Percentiles rank a stretch among this genome's conserved stretches.
phyloP scores from a whole-genome alignment of 139 green algal species.

The Micromonas commoda region DNA sequence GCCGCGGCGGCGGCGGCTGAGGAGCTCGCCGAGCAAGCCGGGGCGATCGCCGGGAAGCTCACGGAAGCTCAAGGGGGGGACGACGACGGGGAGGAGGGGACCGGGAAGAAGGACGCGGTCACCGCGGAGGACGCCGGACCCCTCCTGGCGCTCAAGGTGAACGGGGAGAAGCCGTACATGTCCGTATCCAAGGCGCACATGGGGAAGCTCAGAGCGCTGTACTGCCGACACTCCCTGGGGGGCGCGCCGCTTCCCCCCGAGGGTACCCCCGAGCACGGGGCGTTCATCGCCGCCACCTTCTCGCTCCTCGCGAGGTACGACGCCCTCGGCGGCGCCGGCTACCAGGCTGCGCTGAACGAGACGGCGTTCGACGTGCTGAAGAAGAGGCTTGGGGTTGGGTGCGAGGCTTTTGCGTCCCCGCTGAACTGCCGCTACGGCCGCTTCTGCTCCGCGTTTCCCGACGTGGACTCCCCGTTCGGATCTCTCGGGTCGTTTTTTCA shows the following conservation, averaged over 20 bases:
- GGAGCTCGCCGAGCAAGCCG: background rate
- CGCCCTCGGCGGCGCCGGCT: constrained; percentile 10
- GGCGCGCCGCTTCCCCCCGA: background rate
- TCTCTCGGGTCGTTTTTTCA: constrained; percentile 27
- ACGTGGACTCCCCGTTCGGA: constrained; percentile 30
- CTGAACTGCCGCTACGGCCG: constrained; percentile 17
- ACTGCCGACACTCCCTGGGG: background rate
- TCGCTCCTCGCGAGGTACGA: background rate
- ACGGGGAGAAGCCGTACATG: constrained; percentile 1
- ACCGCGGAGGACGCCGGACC: background rate
- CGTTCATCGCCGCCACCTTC: background rate
- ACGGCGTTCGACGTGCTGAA: constrained; percentile 23
- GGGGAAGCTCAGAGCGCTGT: constrained; percentile 4
- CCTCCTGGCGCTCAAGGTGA: background rate
- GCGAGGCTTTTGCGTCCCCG: constrained; percentile 29
- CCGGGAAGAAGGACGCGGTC: background rate
- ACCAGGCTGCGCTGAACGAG: constrained; percentile 22
- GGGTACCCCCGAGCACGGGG: background rate
- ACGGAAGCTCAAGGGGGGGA: background rate
- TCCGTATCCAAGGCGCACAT: background rate
- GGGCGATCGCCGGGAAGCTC: background rate
- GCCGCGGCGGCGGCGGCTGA: background rate
- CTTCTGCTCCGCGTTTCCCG: constrained; percentile 27
- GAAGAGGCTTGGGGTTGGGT: background rate
- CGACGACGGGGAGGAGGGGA: background rate